These are phyloP conservation scores for Metarhizium brunneum DNA, from an alignment of 2,329 filamentous ascomycete genomes.

Conservation along the genomic window DNA sequence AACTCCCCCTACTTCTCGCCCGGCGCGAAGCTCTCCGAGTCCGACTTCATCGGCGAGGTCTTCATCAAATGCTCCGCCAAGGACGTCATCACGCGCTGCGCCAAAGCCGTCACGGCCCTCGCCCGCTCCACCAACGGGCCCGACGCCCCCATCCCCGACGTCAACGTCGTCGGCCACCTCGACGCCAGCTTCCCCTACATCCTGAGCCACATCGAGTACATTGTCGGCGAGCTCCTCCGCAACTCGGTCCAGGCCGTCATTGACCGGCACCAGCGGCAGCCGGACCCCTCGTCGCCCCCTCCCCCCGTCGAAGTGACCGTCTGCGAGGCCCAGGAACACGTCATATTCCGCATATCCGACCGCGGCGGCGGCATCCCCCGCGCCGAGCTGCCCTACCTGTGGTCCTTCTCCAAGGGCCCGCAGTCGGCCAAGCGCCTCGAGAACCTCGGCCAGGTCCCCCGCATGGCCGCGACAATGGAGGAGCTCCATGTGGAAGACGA, in stretches of 20 bases:
- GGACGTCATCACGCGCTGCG: constrained; percentile 80
- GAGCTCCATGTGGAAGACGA: constrained; percentile 55
- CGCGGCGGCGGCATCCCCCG: constrained; percentile 85
- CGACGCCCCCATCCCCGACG: constrained; percentile 63
- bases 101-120: constrained; percentile 64
- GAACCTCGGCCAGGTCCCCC: constrained; percentile 79
- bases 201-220: constrained; percentile 91
- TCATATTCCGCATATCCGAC: constrained; percentile 93
- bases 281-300: constrained; percentile 30
- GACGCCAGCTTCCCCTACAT: constrained; percentile 94
- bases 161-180: constrained; percentile 75
- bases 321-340: constrained; percentile 87
- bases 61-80: constrained; percentile 87
- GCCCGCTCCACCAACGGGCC: constrained; percentile 67
- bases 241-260: constrained; percentile 92
- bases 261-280: constrained; percentile 52
- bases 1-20: constrained; percentile 85
- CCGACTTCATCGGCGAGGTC: constrained; percentile 91
- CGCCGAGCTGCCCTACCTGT: constrained; percentile 79
- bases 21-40: constrained; percentile 58
- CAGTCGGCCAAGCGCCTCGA: constrained; percentile 67
- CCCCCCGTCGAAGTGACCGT: constrained; percentile 90
- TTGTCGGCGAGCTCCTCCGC: constrained; percentile 85
- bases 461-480: constrained; percentile 88
- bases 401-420: constrained; percentile 94